Conservation (phyloP, 768 basidiomycete genomes). For the Mycena epipterygia region DNA sequence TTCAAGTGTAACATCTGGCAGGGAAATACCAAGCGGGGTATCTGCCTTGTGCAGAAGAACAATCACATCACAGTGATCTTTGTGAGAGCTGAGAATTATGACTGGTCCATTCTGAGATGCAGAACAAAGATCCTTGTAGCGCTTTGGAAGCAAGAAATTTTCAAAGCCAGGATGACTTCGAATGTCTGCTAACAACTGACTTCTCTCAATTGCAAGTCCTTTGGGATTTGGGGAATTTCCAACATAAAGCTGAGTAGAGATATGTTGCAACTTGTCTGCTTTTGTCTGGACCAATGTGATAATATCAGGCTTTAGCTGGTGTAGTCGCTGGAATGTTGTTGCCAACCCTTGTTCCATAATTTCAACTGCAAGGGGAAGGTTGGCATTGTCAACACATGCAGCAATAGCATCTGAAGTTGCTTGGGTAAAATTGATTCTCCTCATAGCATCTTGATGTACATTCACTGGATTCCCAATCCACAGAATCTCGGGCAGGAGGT, state of each 20-base stretch:
- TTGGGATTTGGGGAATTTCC: background rate
- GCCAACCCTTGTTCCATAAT: background rate
- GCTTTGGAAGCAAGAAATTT: background rate
- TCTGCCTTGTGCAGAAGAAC: background rate
- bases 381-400: background rate
- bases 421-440: background rate
- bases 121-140: background rate
- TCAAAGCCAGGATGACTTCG: constrained; percentile 3
- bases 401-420: constrained; percentile 4
- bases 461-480: background rate
- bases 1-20: background rate
- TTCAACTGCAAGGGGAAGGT: constrained; percentile 1
- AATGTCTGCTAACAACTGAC: background rate
- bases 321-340: background rate
- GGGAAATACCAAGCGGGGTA: background rate
- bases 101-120: constrained; percentile 2
- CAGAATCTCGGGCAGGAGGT: background rate
- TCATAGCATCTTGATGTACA: background rate
- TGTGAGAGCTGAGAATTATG: constrained; percentile 1
- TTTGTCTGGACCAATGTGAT: background rate
- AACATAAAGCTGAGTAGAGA: background rate
- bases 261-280: background rate
- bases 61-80: background rate
- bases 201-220: background rate
- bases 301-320: background rate